Base-by-base conservation (phyloP, 2,329 filamentous ascomycete genomes). In the Waltergamsia citrina region DNA sequence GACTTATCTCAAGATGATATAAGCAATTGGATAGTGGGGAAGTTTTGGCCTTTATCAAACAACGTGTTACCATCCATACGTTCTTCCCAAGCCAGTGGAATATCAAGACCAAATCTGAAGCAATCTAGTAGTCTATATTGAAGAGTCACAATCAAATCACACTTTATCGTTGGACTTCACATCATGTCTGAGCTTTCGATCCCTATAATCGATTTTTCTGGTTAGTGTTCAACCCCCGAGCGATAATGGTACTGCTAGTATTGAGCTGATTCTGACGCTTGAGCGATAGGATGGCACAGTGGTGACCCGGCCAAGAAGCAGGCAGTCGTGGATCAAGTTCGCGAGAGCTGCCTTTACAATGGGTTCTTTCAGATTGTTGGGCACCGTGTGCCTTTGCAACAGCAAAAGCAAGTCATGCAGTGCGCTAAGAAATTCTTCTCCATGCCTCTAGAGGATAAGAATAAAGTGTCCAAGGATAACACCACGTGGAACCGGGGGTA, bases 291-390 rank as follows among this genome's bases (percentile, higher is more conserved):
- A 8, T 47, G 43, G 41, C 38, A 44, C 37, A 40, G 38, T 8
- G 24, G 34, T 33, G 37, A 47, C 37, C 24, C 51, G 15, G 32
- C 36, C 4, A n/a, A 36, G n/a, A 54, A 50, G 37, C 44, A 48
- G 42, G 42, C 11, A 17, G 43, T 58, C 2, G 48, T 62, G 4
- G 38, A 52, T 1, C 50, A 60, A 29, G 52, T 68, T 21, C 53
- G 61, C 6, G 42, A 51, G 20, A 61, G 62, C 32, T 68, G 64
- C 40, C 48, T 57, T 14, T 48, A 60, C 52, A 42, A 69, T 54
- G 69, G 69, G 4, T 73, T 73, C 49, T 71, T 74, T 50, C 67
- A 71, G 42, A 59, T 74, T 32, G 54, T 56, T 7, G 62, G 63
- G 7, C 68, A 74, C 43, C 52, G 58, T 4, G 56, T 74, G 4